Evolutionary conservation across 2,329 filamentous ascomycete genomes (phyloP), one percentile per base, ranked within the genome.

Genomic region (Stachybotrys chartarum): DNA sequence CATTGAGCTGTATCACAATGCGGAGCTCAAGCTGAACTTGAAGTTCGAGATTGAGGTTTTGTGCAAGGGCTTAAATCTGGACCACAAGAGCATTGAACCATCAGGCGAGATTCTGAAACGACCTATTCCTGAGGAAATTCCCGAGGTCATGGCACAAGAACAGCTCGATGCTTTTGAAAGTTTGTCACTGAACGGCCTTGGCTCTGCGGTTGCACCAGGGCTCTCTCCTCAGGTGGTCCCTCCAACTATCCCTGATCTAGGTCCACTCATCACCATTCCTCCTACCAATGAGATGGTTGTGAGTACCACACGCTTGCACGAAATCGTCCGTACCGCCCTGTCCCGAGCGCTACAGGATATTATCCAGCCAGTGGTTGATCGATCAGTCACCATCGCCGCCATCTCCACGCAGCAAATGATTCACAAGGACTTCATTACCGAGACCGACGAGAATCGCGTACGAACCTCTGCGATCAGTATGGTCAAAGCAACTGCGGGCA

Each of bases 21-120:
- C 90, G 14, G 93, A 97, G 63, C 77, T 99, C 55, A 97, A 97
- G 70, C 82, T 99, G 44, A 97, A 97, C 63, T 85, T 96, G 53
- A 99, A 97, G 65, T 99, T 99, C 64, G 94, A 99, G 71, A 97
- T 99, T 56, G 94, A 99, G 71, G 92, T 99, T 30, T 80, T 99
- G 30, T 99, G 92, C 77, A 95, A 95, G 68, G 92, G 92, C 12
- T 77, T 99, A 16, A 87, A 87, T 54, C 78, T 97, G n/a, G 91
- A 97, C 59, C 88, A 96, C 72, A 96, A 95, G 73, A 87, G 83
- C 57, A 91, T 97, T 59, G 88, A 95, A 63, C 90, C 93, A 1
- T 90, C 92, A 0, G 86, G 88, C 24, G 87, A 92, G 66, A 94
- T 99, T 55, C 82, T 92, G 58, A 90, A 91, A 61, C 84, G 91